A percentile compares a stretch with the other conserved stretches of the same genome.
Conservation (phyloP, 164 flowering plant species). For the Nymphaea colorata region DNA sequence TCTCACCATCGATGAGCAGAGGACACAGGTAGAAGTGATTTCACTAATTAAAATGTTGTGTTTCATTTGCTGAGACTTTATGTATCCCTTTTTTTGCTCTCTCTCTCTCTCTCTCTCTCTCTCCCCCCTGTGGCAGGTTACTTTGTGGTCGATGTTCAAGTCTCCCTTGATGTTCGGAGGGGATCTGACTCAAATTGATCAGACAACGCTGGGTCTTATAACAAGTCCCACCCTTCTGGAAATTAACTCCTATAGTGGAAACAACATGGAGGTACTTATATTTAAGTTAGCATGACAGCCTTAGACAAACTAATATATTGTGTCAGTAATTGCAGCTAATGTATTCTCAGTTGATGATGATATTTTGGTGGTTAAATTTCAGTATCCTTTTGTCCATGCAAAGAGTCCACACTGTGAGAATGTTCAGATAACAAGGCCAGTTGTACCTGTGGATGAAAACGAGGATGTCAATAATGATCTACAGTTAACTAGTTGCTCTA, state of each 20-base stretch:
- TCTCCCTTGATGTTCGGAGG: slow-evolving; percentile 98
- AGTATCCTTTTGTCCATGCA: slow-evolving; percentile 42
- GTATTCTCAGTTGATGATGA: background rate
- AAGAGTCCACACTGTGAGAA: slow-evolving; percentile 3
- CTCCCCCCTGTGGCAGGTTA: slow-evolving; percentile 34
- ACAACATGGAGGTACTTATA: slow-evolving; percentile 58
- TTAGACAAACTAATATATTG: background rate
- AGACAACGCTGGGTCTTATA: slow-evolving; percentile 40
- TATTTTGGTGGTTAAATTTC: slow-evolving; percentile 9
- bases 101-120: background rate
- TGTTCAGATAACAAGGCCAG: slow-evolving; percentile 2
- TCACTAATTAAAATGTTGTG: background rate
- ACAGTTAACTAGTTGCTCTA: slow-evolving; percentile 44
- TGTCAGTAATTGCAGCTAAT: background rate
- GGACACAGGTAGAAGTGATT: slow-evolving; percentile 49
- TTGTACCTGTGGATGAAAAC: slow-evolving; percentile 6
- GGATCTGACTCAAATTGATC: slow-evolving; percentile 65
- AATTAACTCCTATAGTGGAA: slow-evolving; percentile 58
- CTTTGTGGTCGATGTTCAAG: slow-evolving; percentile 87
- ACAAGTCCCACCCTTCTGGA: slow-evolving; percentile 65
- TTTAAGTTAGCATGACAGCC: background rate
- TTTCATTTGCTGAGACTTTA: background rate
- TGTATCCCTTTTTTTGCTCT: background rate
- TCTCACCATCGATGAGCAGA: slow-evolving; percentile 55
- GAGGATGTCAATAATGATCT: slow-evolving; percentile 12